Base-by-base conservation (phyloP, 2,329 filamentous ascomycete genomes). In the Aureobasidium sp. region DNA sequence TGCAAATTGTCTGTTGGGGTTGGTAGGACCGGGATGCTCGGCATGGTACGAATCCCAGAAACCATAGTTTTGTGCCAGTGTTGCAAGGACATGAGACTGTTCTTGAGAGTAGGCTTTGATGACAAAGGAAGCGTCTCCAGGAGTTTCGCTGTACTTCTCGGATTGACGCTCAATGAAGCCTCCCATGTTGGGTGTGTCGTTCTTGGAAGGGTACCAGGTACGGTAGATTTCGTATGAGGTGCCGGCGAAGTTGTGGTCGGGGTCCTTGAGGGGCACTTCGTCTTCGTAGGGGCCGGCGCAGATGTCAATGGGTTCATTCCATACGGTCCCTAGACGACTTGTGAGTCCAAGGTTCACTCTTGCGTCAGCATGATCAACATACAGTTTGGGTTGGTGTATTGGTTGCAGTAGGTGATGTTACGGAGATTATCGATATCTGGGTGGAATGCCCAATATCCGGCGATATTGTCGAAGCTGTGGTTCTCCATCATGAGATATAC, bases 401-500 rank as follows among this genome's bases (percentile, higher is more conserved):
- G 68, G 61, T 75, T 75, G 66, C 73, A 75, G 67, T 69, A 75
- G 11, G 61, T 61, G 52, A 67, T 67, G 48, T 71, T 69, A 53
- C 66, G 65, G 42, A 73, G 64, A 63, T 74, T 74, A 67, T 76
- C 73, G 44, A 75, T 74, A 31, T 72, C 70, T 0, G 66, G 66
- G 60, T 73, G 67, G 60, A 74, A 74, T 63, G 72, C 68, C 70
- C 73, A 76, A 64, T 72, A 74, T 22, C 74, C 73, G 11, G 72
- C 72, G 37, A 76, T 73, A 65, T 75, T 76, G 65, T 76, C 73
- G 59, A 76, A 74, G 12, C 70, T 73, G 64, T 74, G 73, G 63
- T 76, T 76, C 64, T 75, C 73, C 64, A 73, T 68, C 59, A 74
- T 73, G 22, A 75, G 64, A 57, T 73, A 73, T 49, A 75, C 65